Percentiles rank a stretch among this genome's conserved stretches.
These are phyloP conservation scores for Kwoniella dejecticola DNA, from an alignment of 768 basidiomycete species.

Conservation along the genomic window DNA sequence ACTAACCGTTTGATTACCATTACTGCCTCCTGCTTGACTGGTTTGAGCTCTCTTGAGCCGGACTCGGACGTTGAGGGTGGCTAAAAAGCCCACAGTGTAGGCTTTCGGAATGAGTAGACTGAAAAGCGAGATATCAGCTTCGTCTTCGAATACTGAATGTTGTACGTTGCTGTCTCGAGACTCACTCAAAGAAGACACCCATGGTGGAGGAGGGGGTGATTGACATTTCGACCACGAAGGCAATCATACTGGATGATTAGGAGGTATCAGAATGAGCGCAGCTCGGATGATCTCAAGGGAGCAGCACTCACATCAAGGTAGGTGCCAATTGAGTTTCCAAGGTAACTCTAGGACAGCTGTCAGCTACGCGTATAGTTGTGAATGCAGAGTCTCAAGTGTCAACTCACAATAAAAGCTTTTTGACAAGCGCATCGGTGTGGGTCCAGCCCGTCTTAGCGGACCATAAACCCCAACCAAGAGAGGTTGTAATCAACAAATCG, in stretches of 20 bases:
- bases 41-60: conserved; percentile 7
- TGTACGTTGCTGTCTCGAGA: too few relatives aligned
- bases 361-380: too few relatives aligned
- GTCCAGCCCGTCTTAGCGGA: conserved; percentile 40
- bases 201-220: conserved; percentile 3
- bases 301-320: conserved; percentile 10
- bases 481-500: conserved; percentile 37
- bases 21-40: neutral
- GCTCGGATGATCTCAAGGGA: neutral
- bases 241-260: neutral
- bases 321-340: conserved; percentile 14
- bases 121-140: too few relatives aligned
- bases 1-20: too few relatives aligned
- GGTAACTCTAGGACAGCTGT: neutral
- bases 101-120: conserved; percentile 15
- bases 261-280: neutral
- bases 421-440: conserved; percentile 29
- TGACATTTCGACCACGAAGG: conserved; percentile 13
- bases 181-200: conserved; percentile 24
- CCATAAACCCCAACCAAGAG: conserved; percentile 31
- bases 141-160: too few relatives aligned
- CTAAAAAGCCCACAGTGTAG: conserved; percentile 12
- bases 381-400: too few relatives aligned
- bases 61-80: conserved; percentile 16
- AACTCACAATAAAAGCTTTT: conserved; percentile 10